Evolutionary conservation across 768 basidiomycete species (phyloP).

Genomic region (Leucocoprinus sp.): DNA sequence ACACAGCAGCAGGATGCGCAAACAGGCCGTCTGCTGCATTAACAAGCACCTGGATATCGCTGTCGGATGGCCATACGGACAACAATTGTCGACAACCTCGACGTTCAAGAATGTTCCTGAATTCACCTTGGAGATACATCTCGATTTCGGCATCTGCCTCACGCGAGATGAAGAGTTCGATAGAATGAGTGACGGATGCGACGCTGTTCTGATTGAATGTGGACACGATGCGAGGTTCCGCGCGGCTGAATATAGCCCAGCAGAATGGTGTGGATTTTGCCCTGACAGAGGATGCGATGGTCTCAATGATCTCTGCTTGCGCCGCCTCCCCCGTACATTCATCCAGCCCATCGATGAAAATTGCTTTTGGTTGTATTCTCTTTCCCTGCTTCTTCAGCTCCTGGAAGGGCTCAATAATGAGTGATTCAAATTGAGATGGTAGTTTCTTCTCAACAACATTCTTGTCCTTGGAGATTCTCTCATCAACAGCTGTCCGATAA

Average conservation of each 20-base stretch:
- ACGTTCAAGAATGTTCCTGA: conserved; percentile 2
- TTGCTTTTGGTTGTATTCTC: not conserved
- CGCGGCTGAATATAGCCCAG: conserved; percentile 4
- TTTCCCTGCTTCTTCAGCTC: not conserved
- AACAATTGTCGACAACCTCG: not conserved
- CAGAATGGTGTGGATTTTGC: not conserved
- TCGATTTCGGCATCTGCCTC: conserved; percentile 2
- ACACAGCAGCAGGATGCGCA: conserved; percentile 20
- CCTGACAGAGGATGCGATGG: not conserved
- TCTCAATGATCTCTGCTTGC: not conserved
- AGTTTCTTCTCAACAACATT: not conserved
- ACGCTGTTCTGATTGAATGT: not conserved
- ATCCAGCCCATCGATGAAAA: conserved; percentile 1
- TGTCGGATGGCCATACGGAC: conserved; percentile 10
- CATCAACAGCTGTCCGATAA: not conserved
- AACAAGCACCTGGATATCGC: conserved; percentile 12
- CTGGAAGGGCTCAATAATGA: not conserved
- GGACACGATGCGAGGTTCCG: not conserved
- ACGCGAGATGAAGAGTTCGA: not conserved
- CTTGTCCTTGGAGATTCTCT: not conserved
- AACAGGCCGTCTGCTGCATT: conserved; percentile 18
- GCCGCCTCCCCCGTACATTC: not conserved
- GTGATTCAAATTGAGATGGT: not conserved
- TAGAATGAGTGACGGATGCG: not conserved
- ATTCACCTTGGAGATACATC: conserved; percentile 3